A percentile compares a stretch with the other conserved stretches of the same genome.
These are phyloP conservation scores for Boletus coccyginus DNA, from an alignment of 768 basidiomycete genomes.

Conservation along the genomic window DNA sequence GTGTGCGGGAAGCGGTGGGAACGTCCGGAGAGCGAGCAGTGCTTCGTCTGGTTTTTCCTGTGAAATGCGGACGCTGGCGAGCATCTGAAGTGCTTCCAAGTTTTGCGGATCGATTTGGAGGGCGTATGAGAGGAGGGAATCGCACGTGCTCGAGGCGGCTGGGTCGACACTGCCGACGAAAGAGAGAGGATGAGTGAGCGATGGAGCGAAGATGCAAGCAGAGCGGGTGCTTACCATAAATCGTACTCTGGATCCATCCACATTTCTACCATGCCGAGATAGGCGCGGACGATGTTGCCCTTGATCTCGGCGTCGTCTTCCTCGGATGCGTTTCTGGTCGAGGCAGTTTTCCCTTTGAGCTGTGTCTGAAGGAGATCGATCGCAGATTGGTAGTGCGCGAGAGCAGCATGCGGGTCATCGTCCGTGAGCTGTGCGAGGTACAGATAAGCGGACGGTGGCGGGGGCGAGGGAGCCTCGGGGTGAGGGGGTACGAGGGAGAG, in stretches of 20 bases:
- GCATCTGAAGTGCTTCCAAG: conserved; percentile 71
- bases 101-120: conserved; percentile 72
- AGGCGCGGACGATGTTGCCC: conserved; percentile 70
- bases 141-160: conserved; percentile 78
- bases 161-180: conserved; percentile 65
- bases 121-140: conserved; percentile 70
- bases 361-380: conserved; percentile 65
- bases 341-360: conserved; percentile 71
- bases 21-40: conserved; percentile 33
- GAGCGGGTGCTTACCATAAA: conserved; percentile 60
- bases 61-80: conserved; percentile 87
- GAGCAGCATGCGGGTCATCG: conserved; percentile 67
- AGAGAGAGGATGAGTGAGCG: background rate
- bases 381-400: conserved; percentile 78
- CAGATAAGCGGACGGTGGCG: conserved; percentile 76
- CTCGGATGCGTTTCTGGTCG: conserved; percentile 34
- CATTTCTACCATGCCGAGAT: conserved; percentile 88
- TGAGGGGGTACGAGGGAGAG: conserved; percentile 56
- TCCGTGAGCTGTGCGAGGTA: conserved; percentile 87
- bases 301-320: conserved; percentile 48
- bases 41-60: conserved; percentile 85
- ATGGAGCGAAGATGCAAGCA: background rate
- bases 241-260: conserved; percentile 94
- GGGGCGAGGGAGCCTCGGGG: conserved; percentile 53
- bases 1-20: conserved; percentile 15